Percentiles rank a stretch among this genome's conserved stretches.
phyloP scores from a whole-genome alignment of 495 filamentous ascomycete genomes.

The Staphylotrichum tortipilum region DNA sequence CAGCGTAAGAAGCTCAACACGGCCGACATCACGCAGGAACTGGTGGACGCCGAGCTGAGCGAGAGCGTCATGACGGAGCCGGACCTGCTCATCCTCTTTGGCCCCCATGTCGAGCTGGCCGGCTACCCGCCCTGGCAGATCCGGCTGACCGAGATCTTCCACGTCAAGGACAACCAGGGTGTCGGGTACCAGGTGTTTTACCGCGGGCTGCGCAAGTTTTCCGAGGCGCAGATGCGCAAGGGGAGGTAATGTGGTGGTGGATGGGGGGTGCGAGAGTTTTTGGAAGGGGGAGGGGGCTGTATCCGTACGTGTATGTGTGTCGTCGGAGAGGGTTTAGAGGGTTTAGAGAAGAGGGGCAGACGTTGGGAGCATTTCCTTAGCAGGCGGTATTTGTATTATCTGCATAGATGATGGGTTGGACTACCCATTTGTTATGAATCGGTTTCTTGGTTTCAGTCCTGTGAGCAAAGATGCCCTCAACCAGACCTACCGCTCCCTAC shows the following conservation, averaged over 20 bases:
- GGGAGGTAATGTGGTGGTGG: conserved; percentile 50
- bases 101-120: conserved; percentile 66
- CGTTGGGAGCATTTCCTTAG: neutral
- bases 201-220: conserved; percentile 70
- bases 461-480: too few species aligned
- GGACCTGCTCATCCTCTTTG: conserved; percentile 81
- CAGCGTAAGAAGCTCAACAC: conserved; percentile 75
- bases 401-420: neutral
- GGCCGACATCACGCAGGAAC: conserved; percentile 69
- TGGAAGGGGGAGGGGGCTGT: too few species aligned
- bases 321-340: neutral
- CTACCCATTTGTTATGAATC: neutral
- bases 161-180: conserved; percentile 58
- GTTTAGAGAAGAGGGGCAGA: neutral
- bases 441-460: neutral
- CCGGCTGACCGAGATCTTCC: conserved; percentile 86
- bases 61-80: conserved; percentile 70
- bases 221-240: conserved; percentile 79
- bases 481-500: too few species aligned
- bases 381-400: neutral
- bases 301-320: too few species aligned
- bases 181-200: conserved; percentile 95
- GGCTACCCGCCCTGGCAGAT: conserved; percentile 98
- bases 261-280: neutral
- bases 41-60: conserved; percentile 81